Base-by-base conservation (phyloP, 495 filamentous ascomycete species). In the Penicillium simplicissimum region DNA sequence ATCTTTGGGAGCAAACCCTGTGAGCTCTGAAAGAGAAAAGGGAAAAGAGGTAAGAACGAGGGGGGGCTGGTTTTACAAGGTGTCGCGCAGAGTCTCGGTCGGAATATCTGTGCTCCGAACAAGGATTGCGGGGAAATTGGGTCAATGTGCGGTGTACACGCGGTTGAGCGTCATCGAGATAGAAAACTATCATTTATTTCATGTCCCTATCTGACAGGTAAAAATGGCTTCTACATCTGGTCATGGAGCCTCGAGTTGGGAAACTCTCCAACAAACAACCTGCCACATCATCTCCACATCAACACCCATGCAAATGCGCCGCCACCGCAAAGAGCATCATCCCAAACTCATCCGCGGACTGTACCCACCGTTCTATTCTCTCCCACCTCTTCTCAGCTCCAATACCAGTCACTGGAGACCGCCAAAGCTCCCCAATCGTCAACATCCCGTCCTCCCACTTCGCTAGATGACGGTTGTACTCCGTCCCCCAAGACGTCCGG, bases 341-440 rank as follows among this genome's bases (percentile, higher is more conserved):
- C 13, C 71, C 73, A 57, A 72, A 76, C 53, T 71, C 71, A 65
- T 76, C 73, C 17, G 62, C 55, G 3, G 58, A 48, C 48, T 59
- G 47, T 1, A 72, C 15, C 71, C 73, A 76, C 33, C 69, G 62
- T 14, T 70, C 69, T 48, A 76, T 62, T 8, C 63, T 55, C 21
- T 62, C 57, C 15, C 60, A 55, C 15, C 54, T 54, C 4, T 57
- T 40, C 0, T 48, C 35, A 8, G 62, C 7, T 42, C 17, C 40
- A 6, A 17, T 17, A 1, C 64, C 68, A 5, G 63, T 67, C 25
- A 66, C 64, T 3, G 55, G 43, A 3, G 66, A 67, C 38, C 45
- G 53, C 79, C 79, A 82, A 1, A 83, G 66, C 61, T 81, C 79
- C 2, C 72, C 71, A 10, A 82, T 79, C 8, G 66, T 65, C 23